phyloP scores from a whole-genome alignment of 805 yeast species.

The Nakazawaea wickerhamii region DNA sequence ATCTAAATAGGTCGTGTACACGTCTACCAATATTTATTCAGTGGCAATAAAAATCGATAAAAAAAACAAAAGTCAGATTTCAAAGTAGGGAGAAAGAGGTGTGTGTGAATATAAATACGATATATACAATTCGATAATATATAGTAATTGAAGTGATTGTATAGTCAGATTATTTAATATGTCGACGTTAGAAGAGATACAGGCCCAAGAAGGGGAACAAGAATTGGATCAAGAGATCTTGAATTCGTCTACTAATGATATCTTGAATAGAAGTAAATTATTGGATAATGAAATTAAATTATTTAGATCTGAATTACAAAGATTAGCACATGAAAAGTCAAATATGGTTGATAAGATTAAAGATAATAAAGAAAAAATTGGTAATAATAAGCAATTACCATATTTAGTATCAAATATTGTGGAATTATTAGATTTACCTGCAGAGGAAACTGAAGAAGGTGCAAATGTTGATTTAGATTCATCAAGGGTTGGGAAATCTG shows the following conservation, averaged over 20 bases:
- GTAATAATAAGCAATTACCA: conserved; percentile 92
- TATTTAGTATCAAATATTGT: conserved; percentile 95
- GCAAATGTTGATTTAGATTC: conserved; percentile 94
- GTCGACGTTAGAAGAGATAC: conserved; percentile 85
- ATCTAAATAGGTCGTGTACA: conserved; percentile 18
- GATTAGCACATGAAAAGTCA: conserved; percentile 86
- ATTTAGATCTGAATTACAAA: conserved; percentile 85
- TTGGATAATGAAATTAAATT: conserved; percentile 94
- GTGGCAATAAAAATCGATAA: conserved; percentile 6
- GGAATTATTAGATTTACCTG: conserved; percentile 83
- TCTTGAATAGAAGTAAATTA: conserved; percentile 77
- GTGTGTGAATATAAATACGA: too few relatives aligned
- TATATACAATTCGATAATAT: too few relatives aligned
- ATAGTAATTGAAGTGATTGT: too few relatives aligned
- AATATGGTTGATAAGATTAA: conserved; percentile 91
- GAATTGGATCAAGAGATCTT: conserved; percentile 81
- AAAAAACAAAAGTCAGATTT: neutral
- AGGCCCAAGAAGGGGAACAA: conserved; percentile 42
- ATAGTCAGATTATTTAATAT: too few relatives aligned
- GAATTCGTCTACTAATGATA: conserved; percentile 71
- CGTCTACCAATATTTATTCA: neutral
- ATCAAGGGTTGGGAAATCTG: conserved; percentile 90
- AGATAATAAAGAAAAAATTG: conserved; percentile 93
- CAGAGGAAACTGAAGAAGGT: conserved; percentile 81
- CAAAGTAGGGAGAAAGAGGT: neutral